phyloP scores from a whole-genome alignment of 2,329 filamentous ascomycete genomes.

The Helotiales sp. region DNA sequence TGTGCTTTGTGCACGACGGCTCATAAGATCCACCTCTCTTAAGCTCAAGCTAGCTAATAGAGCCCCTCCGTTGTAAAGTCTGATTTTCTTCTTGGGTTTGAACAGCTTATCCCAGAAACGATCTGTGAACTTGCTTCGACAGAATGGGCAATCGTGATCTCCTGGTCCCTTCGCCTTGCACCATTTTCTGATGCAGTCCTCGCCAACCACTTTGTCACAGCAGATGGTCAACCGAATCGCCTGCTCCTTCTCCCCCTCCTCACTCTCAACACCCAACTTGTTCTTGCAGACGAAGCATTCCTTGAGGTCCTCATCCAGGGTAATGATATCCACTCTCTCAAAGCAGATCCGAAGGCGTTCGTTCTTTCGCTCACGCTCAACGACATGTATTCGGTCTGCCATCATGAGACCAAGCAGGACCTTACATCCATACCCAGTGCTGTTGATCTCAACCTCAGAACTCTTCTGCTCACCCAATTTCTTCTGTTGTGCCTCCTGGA shows the following conservation, averaged over 20 bases:
- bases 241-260: slow-evolving; percentile 20
- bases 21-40: neutral
- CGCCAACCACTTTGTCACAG: slow-evolving; percentile 34
- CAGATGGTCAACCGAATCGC: slow-evolving; percentile 33
- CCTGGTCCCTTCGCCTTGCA: neutral
- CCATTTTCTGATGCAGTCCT: slow-evolving; percentile 31
- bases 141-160: slow-evolving; percentile 18
- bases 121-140: slow-evolving; percentile 25
- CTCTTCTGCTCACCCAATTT: neutral
- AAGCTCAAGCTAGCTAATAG: too few relatives aligned
- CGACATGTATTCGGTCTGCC: slow-evolving; percentile 32
- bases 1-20: neutral
- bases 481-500: neutral
- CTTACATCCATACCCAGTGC: slow-evolving; percentile 33
- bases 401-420: slow-evolving; percentile 35
- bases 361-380: slow-evolving; percentile 14
- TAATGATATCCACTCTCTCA: slow-evolving; percentile 6
- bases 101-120: slow-evolving; percentile 27
- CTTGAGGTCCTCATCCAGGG: slow-evolving; percentile 19
- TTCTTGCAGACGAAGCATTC: slow-evolving; percentile 35
- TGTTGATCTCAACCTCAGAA: slow-evolving; percentile 18
- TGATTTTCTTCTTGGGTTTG: too few relatives aligned
- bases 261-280: slow-evolving; percentile 18
- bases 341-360: slow-evolving; percentile 20
- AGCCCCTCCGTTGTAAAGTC: too few relatives aligned